phyloP scores from a whole-genome alignment of 164 flowering plant species.

The Cinnamomum chago region DNA sequence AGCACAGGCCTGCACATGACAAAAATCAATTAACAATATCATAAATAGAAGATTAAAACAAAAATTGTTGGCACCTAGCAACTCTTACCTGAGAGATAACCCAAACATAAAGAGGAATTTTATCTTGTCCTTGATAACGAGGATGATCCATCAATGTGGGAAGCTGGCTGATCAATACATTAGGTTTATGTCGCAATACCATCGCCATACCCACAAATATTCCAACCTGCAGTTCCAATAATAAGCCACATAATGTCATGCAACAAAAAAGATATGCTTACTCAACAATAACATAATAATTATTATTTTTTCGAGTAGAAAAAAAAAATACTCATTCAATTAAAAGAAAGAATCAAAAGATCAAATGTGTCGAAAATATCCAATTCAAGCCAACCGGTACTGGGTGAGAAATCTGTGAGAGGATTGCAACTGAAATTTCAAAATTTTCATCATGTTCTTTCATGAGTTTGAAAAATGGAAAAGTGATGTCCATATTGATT shows the following conservation, averaged over 20 bases:
- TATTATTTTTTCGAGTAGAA: too few species aligned
- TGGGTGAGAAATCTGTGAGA: too few species aligned
- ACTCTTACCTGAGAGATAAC: conserved; percentile 65
- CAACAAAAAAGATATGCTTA: too few species aligned
- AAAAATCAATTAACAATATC: background rate
- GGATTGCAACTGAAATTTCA: too few species aligned
- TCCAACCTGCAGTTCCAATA: conserved; percentile 57
- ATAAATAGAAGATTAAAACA: background rate
- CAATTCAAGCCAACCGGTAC: too few species aligned
- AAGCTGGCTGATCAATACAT: conserved; percentile 46
- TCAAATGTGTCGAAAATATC: too few species aligned
- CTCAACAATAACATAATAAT: too few species aligned
- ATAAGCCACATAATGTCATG: conserved; percentile 1
- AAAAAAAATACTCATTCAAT: too few species aligned
- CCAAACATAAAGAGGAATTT: conserved; percentile 76
- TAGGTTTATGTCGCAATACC: conserved; percentile 74
- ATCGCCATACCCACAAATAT: conserved; percentile 77
- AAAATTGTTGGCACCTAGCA: background rate
- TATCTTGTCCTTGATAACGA: conserved; percentile 85
- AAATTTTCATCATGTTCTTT: too few species aligned
- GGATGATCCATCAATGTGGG: conserved; percentile 58
- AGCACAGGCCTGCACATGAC: conserved; percentile 52
- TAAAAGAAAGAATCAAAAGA: too few species aligned
- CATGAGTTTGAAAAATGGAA: too few species aligned
- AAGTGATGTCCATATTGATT: too few species aligned